Evolutionary conservation across 495 filamentous ascomycete genomes (phyloP).

Genomic region (Aspergillus olivimuriae): DNA sequence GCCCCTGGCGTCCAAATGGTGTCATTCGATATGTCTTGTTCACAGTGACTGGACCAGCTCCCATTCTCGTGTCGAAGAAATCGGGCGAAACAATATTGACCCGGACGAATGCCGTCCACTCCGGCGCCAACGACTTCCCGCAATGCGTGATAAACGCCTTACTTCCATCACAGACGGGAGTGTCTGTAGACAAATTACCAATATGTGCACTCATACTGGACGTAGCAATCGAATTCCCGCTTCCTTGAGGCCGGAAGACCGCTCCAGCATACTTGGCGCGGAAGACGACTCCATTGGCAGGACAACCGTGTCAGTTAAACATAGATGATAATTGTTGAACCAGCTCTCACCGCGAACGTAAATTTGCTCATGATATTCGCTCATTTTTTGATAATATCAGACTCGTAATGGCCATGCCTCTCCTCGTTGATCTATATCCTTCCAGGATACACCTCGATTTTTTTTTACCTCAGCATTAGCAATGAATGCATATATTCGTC

Average conservation of each 20-base stretch:
- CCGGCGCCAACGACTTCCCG: conserved; percentile 59
- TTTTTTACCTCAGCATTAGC: conserved; percentile 33
- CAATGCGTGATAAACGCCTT: conserved; percentile 65
- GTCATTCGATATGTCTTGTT: conserved; percentile 57
- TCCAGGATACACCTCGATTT: not conserved
- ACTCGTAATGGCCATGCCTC: conserved; percentile 47
- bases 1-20: conserved; percentile 50
- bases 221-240: conserved; percentile 66
- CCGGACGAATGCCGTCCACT: conserved; percentile 58
- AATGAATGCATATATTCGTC: conserved; percentile 42
- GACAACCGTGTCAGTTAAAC: not conserved
- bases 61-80: conserved; percentile 61
- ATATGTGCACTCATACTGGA: conserved; percentile 75
- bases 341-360: conserved; percentile 28
- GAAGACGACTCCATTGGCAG: conserved; percentile 30
- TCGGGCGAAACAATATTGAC: conserved; percentile 64
- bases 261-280: conserved; percentile 39
- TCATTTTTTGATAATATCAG: conserved; percentile 40
- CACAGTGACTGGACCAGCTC: conserved; percentile 44
- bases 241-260: conserved; percentile 49
- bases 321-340: not conserved
- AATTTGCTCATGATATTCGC: conserved; percentile 41
- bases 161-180: conserved; percentile 60
- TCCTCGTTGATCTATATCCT: not conserved
- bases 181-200: conserved; percentile 62